Base-by-base conservation (phyloP, 768 basidiomycete genomes). In the Lactarius akahatsu region DNA sequence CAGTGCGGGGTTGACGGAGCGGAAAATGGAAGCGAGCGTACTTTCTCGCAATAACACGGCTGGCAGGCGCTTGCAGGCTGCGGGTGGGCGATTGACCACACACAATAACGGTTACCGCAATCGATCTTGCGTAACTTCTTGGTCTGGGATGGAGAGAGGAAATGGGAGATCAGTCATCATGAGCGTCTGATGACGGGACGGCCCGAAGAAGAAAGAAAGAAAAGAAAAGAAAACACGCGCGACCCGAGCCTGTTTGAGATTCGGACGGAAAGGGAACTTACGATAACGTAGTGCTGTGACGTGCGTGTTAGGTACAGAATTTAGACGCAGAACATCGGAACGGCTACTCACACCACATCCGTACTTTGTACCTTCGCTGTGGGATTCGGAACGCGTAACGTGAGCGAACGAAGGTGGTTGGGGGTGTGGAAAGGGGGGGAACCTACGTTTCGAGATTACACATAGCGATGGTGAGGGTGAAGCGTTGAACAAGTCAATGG, bases 291-390 rank as follows among this genome's bases (percentile, higher is more conserved):
- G 81, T 92, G 91, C 82, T 84, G 69, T 60, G 68, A 62, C 57
- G 64, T 67, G 59, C 9, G 59, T 59, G 28, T 69, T 63, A 54
- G 71, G 57, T 28, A 56, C 60, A 69, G 59, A 68, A 70, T 71
- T 76, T 72, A 76, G 72, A 52, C 62, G 59, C 45, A 43, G 59
- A 43, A 67, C 30, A 30, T 41, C 68, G 68, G 66, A 65, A 56
- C 60, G 70, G 66, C 52, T 41, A 74, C 75, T 65, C 72, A 78
- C 77, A 67, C 90, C 90, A 75, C 91, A 92, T 73, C 87, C 89
- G 73, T 86, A 80, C 78, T 86, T 85, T 68, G 83, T 86, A 69
- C 88, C 90, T 82, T 90, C 87, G 72, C 90, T 91, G 78, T 15
- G 45, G 64, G 63, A 64, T 72, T 56, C 70, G 64, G 69, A 65